A percentile compares a stretch with the other conserved stretches of the same genome.
Conservation (phyloP, 1,139 yeast species). For the Lodderomyces metapsilosis region DNA sequence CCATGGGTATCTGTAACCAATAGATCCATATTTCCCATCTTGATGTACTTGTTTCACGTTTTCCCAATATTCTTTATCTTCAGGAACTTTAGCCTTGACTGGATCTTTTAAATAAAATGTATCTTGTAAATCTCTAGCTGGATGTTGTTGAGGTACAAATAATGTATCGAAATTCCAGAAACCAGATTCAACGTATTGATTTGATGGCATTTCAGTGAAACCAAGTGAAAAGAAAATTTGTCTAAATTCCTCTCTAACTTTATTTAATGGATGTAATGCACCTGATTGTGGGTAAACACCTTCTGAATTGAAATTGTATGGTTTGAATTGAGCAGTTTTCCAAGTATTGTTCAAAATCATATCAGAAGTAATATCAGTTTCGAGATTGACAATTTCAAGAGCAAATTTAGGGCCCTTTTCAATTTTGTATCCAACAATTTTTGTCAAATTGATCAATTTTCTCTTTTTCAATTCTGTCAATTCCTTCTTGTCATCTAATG, state of each 20-base stretch:
- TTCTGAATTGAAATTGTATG: slow-evolving; percentile 93
- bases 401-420: slow-evolving; percentile 84
- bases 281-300: slow-evolving; percentile 87
- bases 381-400: slow-evolving; percentile 72
- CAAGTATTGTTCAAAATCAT: slow-evolving; percentile 82
- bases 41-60: slow-evolving; percentile 84
- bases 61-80: slow-evolving; percentile 73
- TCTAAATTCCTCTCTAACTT: slow-evolving; percentile 96
- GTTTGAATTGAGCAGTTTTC: slow-evolving; percentile 84
- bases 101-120: slow-evolving; percentile 98
- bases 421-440: slow-evolving; percentile 72
- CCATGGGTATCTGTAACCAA: slow-evolving; percentile 99
- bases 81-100: slow-evolving; percentile 70
- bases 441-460: slow-evolving; percentile 72
- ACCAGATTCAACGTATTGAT: slow-evolving; percentile 95
- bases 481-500: slow-evolving; percentile 60
- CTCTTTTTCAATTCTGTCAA: slow-evolving; percentile 89
- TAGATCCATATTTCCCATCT: slow-evolving; percentile 87
- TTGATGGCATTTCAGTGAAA: slow-evolving; percentile 97
- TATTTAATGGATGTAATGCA: slow-evolving; percentile 93
- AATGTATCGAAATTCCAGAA: slow-evolving; percentile 98
- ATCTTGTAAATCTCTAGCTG: slow-evolving; percentile 98
- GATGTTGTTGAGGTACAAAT: slow-evolving; percentile 98
- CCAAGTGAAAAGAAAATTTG: slow-evolving; percentile 98
- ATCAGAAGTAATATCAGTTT: slow-evolving; percentile 92